These are phyloP conservation scores for Penicillium antarcticum DNA, from an alignment of 495 filamentous ascomycete genomes.

Conservation along the genomic window DNA sequence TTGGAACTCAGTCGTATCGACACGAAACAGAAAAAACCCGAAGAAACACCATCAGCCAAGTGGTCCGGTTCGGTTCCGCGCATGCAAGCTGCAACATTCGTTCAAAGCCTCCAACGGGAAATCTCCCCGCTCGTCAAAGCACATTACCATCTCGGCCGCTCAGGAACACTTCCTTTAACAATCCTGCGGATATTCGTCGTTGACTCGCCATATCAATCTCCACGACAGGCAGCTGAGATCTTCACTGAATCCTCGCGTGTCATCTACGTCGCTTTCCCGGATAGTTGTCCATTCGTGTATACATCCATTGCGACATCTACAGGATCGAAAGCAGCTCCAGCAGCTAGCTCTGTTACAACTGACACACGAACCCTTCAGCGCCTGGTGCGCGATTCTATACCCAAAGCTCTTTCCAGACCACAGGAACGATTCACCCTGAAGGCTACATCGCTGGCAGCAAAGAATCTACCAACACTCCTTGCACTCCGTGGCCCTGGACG, in stretches of 20 bases:
- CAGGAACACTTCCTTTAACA: slow-evolving; percentile 59
- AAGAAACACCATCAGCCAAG: slow-evolving; percentile 24
- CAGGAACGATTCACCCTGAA: slow-evolving; percentile 65
- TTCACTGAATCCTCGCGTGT: slow-evolving; percentile 57
- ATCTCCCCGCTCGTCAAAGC: slow-evolving; percentile 72
- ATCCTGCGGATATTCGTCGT: slow-evolving; percentile 72
- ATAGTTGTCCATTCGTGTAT: slow-evolving; percentile 71
- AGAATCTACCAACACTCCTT: slow-evolving; percentile 63
- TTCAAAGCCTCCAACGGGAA: slow-evolving; percentile 67
- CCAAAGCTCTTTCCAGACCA: slow-evolving; percentile 69
- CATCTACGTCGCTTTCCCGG: slow-evolving; percentile 76
- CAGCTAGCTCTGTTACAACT: slow-evolving; percentile 30
- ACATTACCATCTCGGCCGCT: slow-evolving; percentile 71
- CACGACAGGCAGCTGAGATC: slow-evolving; percentile 30
- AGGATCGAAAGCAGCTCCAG: slow-evolving; percentile 21
- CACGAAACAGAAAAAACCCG: slow-evolving; percentile 4
- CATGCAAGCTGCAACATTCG: slow-evolving; percentile 73
- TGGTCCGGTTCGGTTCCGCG: slow-evolving; percentile 55
- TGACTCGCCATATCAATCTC: slow-evolving; percentile 67
- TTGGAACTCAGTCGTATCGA: slow-evolving; percentile 51
- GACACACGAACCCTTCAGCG: slow-evolving; percentile 63
- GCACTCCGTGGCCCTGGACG: slow-evolving; percentile 62
- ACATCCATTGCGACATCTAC: slow-evolving; percentile 54
- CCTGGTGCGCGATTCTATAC: slow-evolving; percentile 70
- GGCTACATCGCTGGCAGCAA: slow-evolving; percentile 61